Evolutionary conservation across 2,329 filamentous ascomycete species (phyloP).

Genomic region (Aspergillus spinulosporus): DNA sequence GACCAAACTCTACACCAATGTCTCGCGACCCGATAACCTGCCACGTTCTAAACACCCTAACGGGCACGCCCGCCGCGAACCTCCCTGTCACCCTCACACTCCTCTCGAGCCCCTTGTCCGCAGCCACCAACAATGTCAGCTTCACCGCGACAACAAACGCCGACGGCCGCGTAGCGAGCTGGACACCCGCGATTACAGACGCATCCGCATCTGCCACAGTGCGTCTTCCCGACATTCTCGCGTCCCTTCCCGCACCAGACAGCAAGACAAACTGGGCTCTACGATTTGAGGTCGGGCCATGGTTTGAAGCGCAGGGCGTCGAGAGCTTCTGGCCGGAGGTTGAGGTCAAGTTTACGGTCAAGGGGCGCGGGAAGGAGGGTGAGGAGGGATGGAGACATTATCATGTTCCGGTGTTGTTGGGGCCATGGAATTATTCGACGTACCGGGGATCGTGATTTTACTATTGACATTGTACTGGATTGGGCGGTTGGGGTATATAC

Average conservation of each 20-base stretch:
- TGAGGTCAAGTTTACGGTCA: constrained; percentile 52
- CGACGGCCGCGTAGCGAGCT: constrained; percentile 28
- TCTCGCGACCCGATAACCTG: constrained; percentile 51
- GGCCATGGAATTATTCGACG: constrained; percentile 54
- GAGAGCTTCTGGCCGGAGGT: constrained; percentile 54
- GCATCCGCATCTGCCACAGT: constrained; percentile 23
- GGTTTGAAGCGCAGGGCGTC: constrained; percentile 49
- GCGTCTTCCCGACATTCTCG: constrained; percentile 30
- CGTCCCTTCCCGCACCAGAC: constrained; percentile 35
- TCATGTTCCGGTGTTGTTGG: constrained; percentile 53
- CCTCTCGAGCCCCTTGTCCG: constrained; percentile 46
- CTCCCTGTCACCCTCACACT: constrained; percentile 54
- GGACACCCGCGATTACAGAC: constrained; percentile 14
- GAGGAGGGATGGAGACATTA: constrained; percentile 50
- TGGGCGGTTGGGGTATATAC: background rate
- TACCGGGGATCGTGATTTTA: constrained; percentile 48
- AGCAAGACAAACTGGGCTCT: constrained; percentile 49
- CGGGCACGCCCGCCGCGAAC: constrained; percentile 45
- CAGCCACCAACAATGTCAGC: constrained; percentile 21
- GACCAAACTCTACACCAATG: constrained; percentile 28
- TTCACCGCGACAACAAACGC: constrained; percentile 46
- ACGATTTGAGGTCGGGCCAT: constrained; percentile 47
- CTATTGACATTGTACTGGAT: background rate
- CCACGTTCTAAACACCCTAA: constrained; percentile 52
- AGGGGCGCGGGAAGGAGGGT: constrained; percentile 41